phyloP scores from a whole-genome alignment of 495 filamentous ascomycete species.

The Penicillium chermesinum region DNA sequence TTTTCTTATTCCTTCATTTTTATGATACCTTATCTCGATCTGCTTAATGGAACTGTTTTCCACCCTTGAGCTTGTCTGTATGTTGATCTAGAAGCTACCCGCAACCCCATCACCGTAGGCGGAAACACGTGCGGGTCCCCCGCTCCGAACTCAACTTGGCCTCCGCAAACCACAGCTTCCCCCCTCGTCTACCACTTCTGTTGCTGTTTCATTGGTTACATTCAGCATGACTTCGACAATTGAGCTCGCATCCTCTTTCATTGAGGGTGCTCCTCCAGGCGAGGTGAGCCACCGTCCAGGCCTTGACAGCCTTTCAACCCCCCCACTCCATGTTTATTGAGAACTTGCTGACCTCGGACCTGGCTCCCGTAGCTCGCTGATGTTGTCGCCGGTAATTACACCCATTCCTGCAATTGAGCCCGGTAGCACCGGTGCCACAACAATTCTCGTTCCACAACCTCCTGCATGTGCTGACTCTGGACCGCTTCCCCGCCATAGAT shows the following conservation, averaged over 20 bases:
- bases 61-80: too few relatives aligned
- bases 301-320: conserved; percentile 4
- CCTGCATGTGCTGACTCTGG: conserved; percentile 15
- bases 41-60: not conserved
- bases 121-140: conserved; percentile 26
- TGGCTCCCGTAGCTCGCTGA: conserved; percentile 67
- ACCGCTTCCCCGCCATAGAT: conserved; percentile 47
- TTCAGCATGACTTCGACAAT: conserved; percentile 41
- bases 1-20: not conserved
- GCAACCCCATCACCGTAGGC: not conserved
- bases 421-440: not conserved
- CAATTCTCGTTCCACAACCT: not conserved
- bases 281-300: conserved; percentile 60
- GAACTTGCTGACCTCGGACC: conserved; percentile 1
- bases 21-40: conserved; percentile 10
- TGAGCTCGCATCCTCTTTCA: conserved; percentile 75
- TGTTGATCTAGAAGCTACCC: not conserved
- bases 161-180: conserved; percentile 14
- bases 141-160: conserved; percentile 16
- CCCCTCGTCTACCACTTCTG: not conserved
- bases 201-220: not conserved
- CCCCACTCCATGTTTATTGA: not conserved
- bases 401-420: not conserved
- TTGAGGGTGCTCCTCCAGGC: conserved; percentile 92
- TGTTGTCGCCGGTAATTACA: conserved; percentile 72